A percentile compares a stretch with the other conserved stretches of the same genome.
phyloP scores from a whole-genome alignment of 2,329 filamentous ascomycete genomes.

The Penicillium hordei region DNA sequence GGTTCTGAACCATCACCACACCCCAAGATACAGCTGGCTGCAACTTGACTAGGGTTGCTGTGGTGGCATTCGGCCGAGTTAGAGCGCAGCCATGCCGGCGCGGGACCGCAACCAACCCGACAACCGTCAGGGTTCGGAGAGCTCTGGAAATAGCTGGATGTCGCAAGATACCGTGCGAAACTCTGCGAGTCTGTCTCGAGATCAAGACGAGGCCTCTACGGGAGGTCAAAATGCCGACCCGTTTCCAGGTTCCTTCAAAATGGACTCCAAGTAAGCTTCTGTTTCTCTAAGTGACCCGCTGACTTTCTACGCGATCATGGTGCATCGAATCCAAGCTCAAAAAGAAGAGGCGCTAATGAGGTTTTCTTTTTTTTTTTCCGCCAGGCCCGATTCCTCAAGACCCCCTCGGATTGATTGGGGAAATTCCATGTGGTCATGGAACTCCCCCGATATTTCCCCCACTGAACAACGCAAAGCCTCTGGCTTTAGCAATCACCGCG shows the following conservation, averaged over 20 bases:
- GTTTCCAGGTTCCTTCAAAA: slow-evolving; percentile 26
- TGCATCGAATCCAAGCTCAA: neutral
- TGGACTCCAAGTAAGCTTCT: slow-evolving; percentile 35
- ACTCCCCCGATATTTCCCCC: slow-evolving; percentile 39
- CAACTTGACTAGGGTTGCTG: slow-evolving; percentile 24
- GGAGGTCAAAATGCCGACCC: slow-evolving; percentile 31
- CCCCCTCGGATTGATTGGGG: slow-evolving; percentile 30
- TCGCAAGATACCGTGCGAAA: slow-evolving; percentile 44
- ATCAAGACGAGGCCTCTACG: slow-evolving; percentile 23
- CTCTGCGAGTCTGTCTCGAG: slow-evolving; percentile 21
- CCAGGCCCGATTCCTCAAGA: slow-evolving; percentile 28
- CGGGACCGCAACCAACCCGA: slow-evolving; percentile 34
- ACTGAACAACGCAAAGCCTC: slow-evolving; percentile 39
- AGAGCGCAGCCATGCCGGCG: slow-evolving; percentile 34
- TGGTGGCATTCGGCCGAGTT: slow-evolving; percentile 20
- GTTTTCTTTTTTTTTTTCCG: neutral
- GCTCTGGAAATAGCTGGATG: slow-evolving; percentile 40
- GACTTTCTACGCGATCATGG: neutral
- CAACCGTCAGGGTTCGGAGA: slow-evolving; percentile 43
- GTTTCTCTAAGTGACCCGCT: neutral
- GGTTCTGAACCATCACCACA: slow-evolving; percentile 7
- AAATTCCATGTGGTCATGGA: slow-evolving; percentile 36
- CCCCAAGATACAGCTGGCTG: slow-evolving; percentile 20
- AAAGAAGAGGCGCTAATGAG: neutral
- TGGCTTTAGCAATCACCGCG: slow-evolving; percentile 37